Percentiles rank a stretch among this genome's conserved stretches.
Evolutionary conservation across 2,329 filamentous ascomycete genomes (phyloP).

Genomic region (Arachnopeziza araneosa): DNA sequence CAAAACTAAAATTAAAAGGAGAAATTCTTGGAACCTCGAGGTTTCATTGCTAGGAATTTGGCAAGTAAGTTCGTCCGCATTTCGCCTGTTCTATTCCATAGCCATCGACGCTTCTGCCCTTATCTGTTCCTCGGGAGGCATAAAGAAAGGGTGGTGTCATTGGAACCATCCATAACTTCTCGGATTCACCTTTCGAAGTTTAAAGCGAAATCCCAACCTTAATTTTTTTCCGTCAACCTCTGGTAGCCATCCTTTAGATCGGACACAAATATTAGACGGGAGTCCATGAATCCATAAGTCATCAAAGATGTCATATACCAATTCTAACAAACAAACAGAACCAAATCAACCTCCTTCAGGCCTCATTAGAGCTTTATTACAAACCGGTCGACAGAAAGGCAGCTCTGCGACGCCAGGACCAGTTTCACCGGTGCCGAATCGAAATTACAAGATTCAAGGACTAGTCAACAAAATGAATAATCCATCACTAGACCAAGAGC

Average conservation of each 20-base stretch:
- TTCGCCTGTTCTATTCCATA: no score
- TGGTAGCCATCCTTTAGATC: neutral
- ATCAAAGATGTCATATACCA: constrained; percentile 5
- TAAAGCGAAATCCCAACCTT: no score
- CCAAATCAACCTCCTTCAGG: neutral
- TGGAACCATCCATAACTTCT: no score
- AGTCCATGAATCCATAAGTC: neutral
- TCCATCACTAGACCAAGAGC: neutral
- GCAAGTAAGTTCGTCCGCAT: no score
- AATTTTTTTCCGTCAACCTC: neutral
- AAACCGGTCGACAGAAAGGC: constrained; percentile 6
- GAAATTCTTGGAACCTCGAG: no score
- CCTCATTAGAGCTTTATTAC: constrained; percentile 4
- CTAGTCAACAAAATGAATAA: constrained; percentile 10
- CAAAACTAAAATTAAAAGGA: no score
- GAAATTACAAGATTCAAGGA: neutral
- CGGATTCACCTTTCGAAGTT: no score
- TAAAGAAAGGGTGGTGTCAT: no score
- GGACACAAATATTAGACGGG: neutral
- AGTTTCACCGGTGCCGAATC: constrained; percentile 7
- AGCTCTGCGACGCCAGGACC: constrained; percentile 10
- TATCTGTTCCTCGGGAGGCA: no score
- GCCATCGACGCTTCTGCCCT: no score
- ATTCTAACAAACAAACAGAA: neutral
- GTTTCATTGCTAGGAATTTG: no score